Base-by-base conservation (phyloP, 352 stramenopile species). In the Thalassiosira mediterranea region DNA sequence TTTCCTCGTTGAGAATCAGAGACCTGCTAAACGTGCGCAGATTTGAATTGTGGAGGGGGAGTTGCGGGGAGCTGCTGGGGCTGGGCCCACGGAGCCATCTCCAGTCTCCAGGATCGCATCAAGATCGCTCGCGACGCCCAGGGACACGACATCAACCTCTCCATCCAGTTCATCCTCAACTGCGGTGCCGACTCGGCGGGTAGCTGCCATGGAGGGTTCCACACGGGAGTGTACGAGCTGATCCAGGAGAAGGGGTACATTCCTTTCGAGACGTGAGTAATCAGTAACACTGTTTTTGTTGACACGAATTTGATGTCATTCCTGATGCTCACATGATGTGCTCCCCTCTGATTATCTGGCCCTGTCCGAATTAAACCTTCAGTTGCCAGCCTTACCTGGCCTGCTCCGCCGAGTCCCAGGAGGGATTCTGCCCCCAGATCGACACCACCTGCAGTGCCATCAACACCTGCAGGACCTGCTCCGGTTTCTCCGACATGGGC, bases 381-480 rank as follows among this genome's bases (percentile, higher is more conserved):
- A 42, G 34, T 7, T 77, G 96, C 72, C 90, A 96, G 65, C 90
- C 95, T 0, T 99, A 99, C 84, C 83, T 94, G 17, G 97, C 97
- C 3, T 97, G 94, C 64, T 89, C 70, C 28, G 40, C 60, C 3
- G 84, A 94, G 32, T 88, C 76, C 10, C 60, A 57, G 4, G 88
- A 95, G 42, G 88, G 89, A 29, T 89, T 92, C 64, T 96, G 92
- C 46, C 4, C 10, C 15, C 44, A 90, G 51, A 78, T 89, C 0
- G 81, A 92, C 58, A 92, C 85, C 4, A 88, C 76, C 1, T 98
- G 95, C 75, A 93, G 80, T 13, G 75, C 81, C n/a, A 90, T 95
- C 19, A 97, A 98, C 72, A 94, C 96, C 19, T 98, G 96, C 77
- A 88, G 72, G 56, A 98, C 97, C 62, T 98, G 96, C 76, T 68